A percentile compares a stretch with the other conserved stretches of the same genome.
phyloP scores from a whole-genome alignment of 768 basidiomycete genomes.

The Serendipita sp. region DNA sequence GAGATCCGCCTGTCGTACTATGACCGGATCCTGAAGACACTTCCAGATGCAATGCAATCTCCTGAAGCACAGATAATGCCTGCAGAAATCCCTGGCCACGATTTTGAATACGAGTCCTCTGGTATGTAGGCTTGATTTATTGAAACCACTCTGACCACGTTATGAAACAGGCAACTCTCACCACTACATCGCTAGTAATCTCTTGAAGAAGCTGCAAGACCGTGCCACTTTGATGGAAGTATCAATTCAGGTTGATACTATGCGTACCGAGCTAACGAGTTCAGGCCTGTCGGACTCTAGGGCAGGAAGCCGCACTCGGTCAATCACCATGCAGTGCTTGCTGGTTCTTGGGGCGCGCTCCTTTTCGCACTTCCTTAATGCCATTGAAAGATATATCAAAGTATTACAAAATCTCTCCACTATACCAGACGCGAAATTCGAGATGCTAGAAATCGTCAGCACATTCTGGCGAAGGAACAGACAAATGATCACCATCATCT shows the following conservation, averaged over 20 bases:
- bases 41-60: slow-evolving; percentile 66
- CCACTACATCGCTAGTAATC: slow-evolving; percentile 59
- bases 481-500: slow-evolving; percentile 82
- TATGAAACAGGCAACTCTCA: slow-evolving; percentile 27
- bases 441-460: slow-evolving; percentile 55
- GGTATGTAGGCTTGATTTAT: slow-evolving; percentile 24
- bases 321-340: slow-evolving; percentile 74
- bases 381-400: slow-evolving; percentile 83
- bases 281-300: slow-evolving; percentile 43
- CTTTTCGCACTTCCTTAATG: slow-evolving; percentile 95
- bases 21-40: slow-evolving; percentile 76
- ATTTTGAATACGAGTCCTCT: slow-evolving; percentile 70
- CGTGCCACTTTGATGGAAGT: slow-evolving; percentile 70
- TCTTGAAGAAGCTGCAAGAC: slow-evolving; percentile 68
- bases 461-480: slow-evolving; percentile 71
- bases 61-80: slow-evolving; percentile 47
- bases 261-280: slow-evolving; percentile 49
- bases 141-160: background rate
- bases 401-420: slow-evolving; percentile 48
- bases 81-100: slow-evolving; percentile 57
- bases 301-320: slow-evolving; percentile 50
- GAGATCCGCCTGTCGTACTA: slow-evolving; percentile 87
- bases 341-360: slow-evolving; percentile 86
- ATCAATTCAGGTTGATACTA: slow-evolving; percentile 49
- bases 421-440: slow-evolving; percentile 41